A percentile compares a stretch with the other conserved stretches of the same genome.
These are phyloP conservation scores for Hypericum perforatum DNA, from an alignment of 345 rosid genomes.

Conservation along the genomic window DNA sequence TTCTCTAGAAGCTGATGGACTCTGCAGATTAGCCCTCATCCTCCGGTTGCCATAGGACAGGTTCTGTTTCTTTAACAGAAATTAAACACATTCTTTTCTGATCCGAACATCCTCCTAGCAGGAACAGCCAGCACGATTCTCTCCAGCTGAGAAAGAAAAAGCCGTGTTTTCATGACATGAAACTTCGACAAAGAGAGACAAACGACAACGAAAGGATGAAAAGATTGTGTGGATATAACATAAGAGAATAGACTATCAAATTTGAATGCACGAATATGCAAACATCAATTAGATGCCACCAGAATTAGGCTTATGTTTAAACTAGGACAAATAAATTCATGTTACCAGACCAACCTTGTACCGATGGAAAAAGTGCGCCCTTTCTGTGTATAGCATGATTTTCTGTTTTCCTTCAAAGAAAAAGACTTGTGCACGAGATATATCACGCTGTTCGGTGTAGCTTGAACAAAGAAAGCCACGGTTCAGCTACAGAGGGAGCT, in stretches of 20 bases:
- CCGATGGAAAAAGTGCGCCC: slow-evolving; percentile 78
- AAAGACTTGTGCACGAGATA: slow-evolving; percentile 66
- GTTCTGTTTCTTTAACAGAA: slow-evolving; percentile 60
- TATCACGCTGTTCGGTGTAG: slow-evolving; percentile 52
- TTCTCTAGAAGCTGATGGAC: no score
- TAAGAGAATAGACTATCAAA: slow-evolving; percentile 74
- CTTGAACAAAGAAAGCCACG: slow-evolving; percentile 25
- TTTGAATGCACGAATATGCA: slow-evolving; percentile 79
- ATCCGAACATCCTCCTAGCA: slow-evolving; percentile 55
- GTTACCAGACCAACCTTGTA: slow-evolving; percentile 57
- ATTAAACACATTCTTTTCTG: slow-evolving; percentile 59
- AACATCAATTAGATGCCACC: no score
- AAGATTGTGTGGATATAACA: neutral
- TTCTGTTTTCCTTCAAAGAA: slow-evolving; percentile 62
- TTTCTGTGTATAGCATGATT: slow-evolving; percentile 86
- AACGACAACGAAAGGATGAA: neutral
- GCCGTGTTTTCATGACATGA: neutral
- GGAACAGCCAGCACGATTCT: slow-evolving; percentile 59
- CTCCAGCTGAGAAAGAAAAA: slow-evolving; percentile 44
- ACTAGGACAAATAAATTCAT: neutral
- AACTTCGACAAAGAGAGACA: no score
- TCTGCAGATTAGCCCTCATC: no score
- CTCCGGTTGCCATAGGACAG: no score
- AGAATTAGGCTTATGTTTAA: slow-evolving; percentile 3
- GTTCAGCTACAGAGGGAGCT: slow-evolving; percentile 7